Conservation (phyloP, 805 yeast species). For the Schwanniomyces vanrijiae region DNA sequence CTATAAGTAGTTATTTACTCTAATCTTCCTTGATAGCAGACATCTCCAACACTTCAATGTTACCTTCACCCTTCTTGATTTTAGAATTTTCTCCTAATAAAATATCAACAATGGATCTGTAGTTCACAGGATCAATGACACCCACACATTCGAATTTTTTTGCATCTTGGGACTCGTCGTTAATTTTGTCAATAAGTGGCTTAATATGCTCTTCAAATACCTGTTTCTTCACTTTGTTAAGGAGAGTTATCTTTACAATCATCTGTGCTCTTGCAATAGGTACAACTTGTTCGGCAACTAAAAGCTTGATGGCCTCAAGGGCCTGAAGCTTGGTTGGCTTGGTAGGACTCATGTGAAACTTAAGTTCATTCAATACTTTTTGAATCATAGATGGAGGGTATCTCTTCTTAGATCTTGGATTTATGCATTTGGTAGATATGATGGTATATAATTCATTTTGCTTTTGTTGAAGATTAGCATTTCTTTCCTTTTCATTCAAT, state of each 20-base stretch:
- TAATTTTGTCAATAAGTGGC: slow-evolving; percentile 36
- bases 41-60: slow-evolving; percentile 83
- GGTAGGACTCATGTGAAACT: slow-evolving; percentile 72
- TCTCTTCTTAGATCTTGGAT: slow-evolving; percentile 84
- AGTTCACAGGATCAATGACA: slow-evolving; percentile 82
- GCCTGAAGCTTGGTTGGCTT: slow-evolving; percentile 87
- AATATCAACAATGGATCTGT: slow-evolving; percentile 65
- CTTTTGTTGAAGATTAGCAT: slow-evolving; percentile 66
- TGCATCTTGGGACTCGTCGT: slow-evolving; percentile 51
- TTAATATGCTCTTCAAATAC: slow-evolving; percentile 31
- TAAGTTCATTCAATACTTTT: slow-evolving; percentile 75
- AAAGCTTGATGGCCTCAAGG: slow-evolving; percentile 79
- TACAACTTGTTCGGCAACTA: slow-evolving; percentile 76
- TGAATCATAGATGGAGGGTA: slow-evolving; percentile 95
- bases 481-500: slow-evolving; percentile 89
- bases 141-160: slow-evolving; percentile 48
- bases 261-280: slow-evolving; percentile 94
- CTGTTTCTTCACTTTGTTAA: slow-evolving; percentile 51
- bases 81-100: slow-evolving; percentile 48
- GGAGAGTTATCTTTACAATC: slow-evolving; percentile 71
- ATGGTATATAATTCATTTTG: slow-evolving; percentile 81
- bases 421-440: slow-evolving; percentile 86
- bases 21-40: slow-evolving; percentile 70
- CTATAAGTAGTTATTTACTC: neutral
- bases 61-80: slow-evolving; percentile 55